Evolutionary conservation across 495 filamentous ascomycete species (phyloP).

Genomic region (Articulospora tetracladia): DNA sequence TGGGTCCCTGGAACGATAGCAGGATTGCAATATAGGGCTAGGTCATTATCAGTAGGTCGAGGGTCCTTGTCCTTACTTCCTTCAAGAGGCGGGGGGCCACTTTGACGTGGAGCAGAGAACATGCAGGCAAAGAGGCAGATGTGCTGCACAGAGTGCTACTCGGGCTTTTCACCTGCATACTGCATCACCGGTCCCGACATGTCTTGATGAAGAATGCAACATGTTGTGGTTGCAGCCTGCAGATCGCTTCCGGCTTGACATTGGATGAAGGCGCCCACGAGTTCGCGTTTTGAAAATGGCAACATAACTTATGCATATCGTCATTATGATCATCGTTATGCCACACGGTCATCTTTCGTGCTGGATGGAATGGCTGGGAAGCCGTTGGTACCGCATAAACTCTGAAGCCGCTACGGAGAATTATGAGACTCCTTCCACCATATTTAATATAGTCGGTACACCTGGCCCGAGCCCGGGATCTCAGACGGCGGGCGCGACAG

Average conservation of each 20-base stretch:
- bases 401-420: background rate
- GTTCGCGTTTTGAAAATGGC: background rate
- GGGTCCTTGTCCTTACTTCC: no score
- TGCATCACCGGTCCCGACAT: background rate
- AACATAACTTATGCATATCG: background rate
- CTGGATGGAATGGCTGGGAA: background rate
- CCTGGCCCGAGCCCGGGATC: background rate
- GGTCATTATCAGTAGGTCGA: background rate
- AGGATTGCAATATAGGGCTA: background rate
- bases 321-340: background rate
- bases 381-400: background rate
- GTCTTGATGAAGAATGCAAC: background rate
- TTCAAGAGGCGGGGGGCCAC: no score
- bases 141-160: background rate
- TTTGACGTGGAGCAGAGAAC: background rate
- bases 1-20: background rate
- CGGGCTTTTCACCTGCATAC: background rate
- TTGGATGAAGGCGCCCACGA: background rate
- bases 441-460: background rate
- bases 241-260: background rate
- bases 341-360: background rate
- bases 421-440: background rate
- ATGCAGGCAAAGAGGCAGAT: background rate
- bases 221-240: background rate
- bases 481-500: background rate